Conservation (phyloP, 495 filamentous ascomycete genomes). For the Penicillium dipodomyicola region DNA sequence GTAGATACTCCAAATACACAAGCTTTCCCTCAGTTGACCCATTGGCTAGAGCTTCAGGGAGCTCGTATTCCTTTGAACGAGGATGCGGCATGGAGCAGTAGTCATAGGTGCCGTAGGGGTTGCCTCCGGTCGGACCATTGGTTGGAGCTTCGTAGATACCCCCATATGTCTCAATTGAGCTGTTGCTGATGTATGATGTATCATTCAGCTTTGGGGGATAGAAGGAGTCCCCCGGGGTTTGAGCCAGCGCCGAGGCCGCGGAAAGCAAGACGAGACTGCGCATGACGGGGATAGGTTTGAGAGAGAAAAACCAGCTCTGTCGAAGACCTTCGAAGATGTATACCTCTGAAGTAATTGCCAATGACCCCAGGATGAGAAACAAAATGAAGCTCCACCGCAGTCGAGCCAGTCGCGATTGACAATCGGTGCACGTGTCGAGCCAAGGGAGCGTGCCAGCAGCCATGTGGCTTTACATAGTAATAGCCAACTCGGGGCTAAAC, state of each 20-base stretch:
- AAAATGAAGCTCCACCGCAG: constrained; percentile 1
- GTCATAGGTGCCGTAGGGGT: constrained; percentile 35
- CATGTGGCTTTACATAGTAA: background rate
- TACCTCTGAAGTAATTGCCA: background rate
- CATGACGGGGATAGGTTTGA: constrained; percentile 13
- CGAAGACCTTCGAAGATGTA: background rate
- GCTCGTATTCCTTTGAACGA: constrained; percentile 32
- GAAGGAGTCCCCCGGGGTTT: constrained; percentile 34
- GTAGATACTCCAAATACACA: constrained; percentile 43
- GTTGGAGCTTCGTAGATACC: constrained; percentile 39
- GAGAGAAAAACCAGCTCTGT: background rate
- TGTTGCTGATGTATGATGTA: constrained; percentile 39
- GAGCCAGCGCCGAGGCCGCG: constrained; percentile 11
- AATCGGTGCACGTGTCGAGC: constrained; percentile 4
- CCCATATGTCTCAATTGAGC: constrained; percentile 41
- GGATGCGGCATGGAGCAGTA: constrained; percentile 51
- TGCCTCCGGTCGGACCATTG: constrained; percentile 26
- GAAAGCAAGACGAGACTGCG: constrained; percentile 14
- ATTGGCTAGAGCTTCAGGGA: constrained; percentile 31
- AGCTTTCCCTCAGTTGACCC: constrained; percentile 31
- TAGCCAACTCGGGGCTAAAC: background rate
- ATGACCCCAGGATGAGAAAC: background rate
- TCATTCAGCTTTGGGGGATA: constrained; percentile 41
- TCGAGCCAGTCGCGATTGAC: constrained; percentile 5
- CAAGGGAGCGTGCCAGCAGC: background rate